Evolutionary conservation across 495 filamentous ascomycete species (phyloP).

Genomic region (Lepraria neglecta): DNA sequence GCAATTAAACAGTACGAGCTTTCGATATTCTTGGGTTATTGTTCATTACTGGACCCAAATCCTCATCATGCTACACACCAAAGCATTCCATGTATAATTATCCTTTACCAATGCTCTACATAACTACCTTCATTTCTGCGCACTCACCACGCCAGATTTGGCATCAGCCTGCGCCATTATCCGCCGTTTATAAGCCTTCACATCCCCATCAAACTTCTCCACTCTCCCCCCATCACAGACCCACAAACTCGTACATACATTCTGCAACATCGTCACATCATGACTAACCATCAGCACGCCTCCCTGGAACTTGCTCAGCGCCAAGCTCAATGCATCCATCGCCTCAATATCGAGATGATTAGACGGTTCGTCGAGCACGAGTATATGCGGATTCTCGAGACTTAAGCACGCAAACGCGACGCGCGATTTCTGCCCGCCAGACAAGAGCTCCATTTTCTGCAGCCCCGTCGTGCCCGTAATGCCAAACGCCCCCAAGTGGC

Average conservation of each 20-base stretch:
- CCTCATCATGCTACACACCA: neutral
- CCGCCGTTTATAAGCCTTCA: conserved; percentile 95
- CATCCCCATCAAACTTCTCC: conserved; percentile 92
- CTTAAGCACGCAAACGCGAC: conserved; percentile 95
- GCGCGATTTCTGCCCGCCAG: conserved; percentile 96
- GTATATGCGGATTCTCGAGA: conserved; percentile 87
- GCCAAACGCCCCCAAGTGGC: conserved; percentile 94
- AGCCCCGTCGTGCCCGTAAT: conserved; percentile 96
- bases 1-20: neutral
- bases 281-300: conserved; percentile 98
- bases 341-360: conserved; percentile 99
- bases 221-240: conserved; percentile 93
- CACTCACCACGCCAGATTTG: conserved; percentile 70
- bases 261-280: conserved; percentile 98
- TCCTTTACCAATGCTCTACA: no score
- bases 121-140: conserved; percentile 19
- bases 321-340: conserved; percentile 89
- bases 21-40: neutral
- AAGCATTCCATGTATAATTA: neutral
- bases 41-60: no score
- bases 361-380: conserved; percentile 96
- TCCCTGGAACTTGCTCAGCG: conserved; percentile 80
- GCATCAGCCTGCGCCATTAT: conserved; percentile 76
- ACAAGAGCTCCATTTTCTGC: conserved; percentile 90
- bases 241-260: conserved; percentile 89